These are phyloP conservation scores for Dendrostoma leiphaemia DNA, from an alignment of 2,329 filamentous ascomycete species.

Conservation along the genomic window DNA sequence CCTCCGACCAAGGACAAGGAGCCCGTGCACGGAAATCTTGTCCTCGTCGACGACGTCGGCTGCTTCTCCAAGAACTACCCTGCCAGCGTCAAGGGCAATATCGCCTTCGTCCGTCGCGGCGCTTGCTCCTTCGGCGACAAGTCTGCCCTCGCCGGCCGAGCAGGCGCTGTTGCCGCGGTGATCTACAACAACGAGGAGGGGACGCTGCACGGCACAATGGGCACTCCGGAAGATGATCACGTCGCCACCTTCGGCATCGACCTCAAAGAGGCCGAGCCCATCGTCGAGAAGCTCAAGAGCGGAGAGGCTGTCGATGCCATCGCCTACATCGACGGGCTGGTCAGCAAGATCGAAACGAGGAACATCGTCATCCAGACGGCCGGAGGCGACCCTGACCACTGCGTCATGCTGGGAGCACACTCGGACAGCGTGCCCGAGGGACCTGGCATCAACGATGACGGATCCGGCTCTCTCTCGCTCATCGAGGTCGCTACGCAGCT, in stretches of 20 bases:
- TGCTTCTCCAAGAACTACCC: slow-evolving; percentile 66
- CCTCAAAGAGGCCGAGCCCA: slow-evolving; percentile 54
- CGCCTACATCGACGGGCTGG: slow-evolving; percentile 58
- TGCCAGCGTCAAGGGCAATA: slow-evolving; percentile 53
- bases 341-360: slow-evolving; percentile 51
- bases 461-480: slow-evolving; percentile 62
- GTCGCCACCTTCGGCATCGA: slow-evolving; percentile 69
- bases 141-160: slow-evolving; percentile 63
- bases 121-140: slow-evolving; percentile 71
- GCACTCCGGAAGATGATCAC: slow-evolving; percentile 55
- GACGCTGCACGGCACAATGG: slow-evolving; percentile 65
- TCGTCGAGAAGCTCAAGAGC: slow-evolving; percentile 51
- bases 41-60: slow-evolving; percentile 61
- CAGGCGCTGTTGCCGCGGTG: slow-evolving; percentile 68
- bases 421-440: slow-evolving; percentile 62
- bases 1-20: slow-evolving; percentile 61
- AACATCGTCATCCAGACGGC: slow-evolving; percentile 64
- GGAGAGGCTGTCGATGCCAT: slow-evolving; percentile 51
- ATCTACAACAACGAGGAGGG: slow-evolving; percentile 72
- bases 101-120: slow-evolving; percentile 71
- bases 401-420: slow-evolving; percentile 65
- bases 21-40: slow-evolving; percentile 57
- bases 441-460: slow-evolving; percentile 77
- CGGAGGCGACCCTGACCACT: slow-evolving; percentile 59
- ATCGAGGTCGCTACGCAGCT: slow-evolving; percentile 63